Evolutionary conservation across 805 yeast species (phyloP).

Genomic region (Nematodospora valgi): DNA sequence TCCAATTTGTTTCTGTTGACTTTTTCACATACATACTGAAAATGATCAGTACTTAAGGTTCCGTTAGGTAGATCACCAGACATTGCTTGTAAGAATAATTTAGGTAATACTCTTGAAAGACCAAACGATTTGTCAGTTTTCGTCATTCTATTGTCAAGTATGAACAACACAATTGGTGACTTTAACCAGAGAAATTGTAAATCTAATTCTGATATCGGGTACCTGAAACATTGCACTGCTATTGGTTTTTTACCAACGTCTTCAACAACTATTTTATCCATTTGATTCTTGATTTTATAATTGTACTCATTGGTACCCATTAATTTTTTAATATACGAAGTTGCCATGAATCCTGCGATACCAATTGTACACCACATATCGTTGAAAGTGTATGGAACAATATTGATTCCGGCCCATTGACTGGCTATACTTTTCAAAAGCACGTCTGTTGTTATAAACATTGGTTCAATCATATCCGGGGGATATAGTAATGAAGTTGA

Average conservation of each 20-base stretch:
- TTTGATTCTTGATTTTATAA: slow-evolving; percentile 59
- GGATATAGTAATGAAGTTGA: slow-evolving; percentile 66
- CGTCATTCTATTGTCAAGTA: slow-evolving; percentile 88
- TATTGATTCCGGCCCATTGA: slow-evolving; percentile 93
- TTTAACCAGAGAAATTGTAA: slow-evolving; percentile 70
- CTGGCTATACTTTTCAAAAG: slow-evolving; percentile 70
- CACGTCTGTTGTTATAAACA: slow-evolving; percentile 63
- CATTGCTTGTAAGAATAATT: slow-evolving; percentile 89
- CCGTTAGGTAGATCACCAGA: slow-evolving; percentile 86
- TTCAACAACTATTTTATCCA: slow-evolving; percentile 64
- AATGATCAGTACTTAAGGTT: slow-evolving; percentile 74
- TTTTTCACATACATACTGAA: slow-evolving; percentile 91
- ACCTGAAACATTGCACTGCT: slow-evolving; percentile 63
- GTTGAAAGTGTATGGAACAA: slow-evolving; percentile 72
- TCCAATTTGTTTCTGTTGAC: slow-evolving; percentile 86
- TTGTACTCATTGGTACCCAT: slow-evolving; percentile 85
- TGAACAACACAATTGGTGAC: slow-evolving; percentile 80
- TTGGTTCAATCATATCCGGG: slow-evolving; percentile 72
- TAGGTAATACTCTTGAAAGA: slow-evolving; percentile 84
- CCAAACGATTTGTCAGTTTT: slow-evolving; percentile 95
- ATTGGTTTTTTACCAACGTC: slow-evolving; percentile 82
- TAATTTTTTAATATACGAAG: slow-evolving; percentile 60
- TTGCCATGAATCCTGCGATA: slow-evolving; percentile 77
- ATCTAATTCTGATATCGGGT: slow-evolving; percentile 62
- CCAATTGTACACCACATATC: slow-evolving; percentile 92